Evolutionary conservation across 2,329 filamentous ascomycete species (phyloP), one percentile per base, ranked within the genome.

Genomic region (Fusarium sp.): DNA sequence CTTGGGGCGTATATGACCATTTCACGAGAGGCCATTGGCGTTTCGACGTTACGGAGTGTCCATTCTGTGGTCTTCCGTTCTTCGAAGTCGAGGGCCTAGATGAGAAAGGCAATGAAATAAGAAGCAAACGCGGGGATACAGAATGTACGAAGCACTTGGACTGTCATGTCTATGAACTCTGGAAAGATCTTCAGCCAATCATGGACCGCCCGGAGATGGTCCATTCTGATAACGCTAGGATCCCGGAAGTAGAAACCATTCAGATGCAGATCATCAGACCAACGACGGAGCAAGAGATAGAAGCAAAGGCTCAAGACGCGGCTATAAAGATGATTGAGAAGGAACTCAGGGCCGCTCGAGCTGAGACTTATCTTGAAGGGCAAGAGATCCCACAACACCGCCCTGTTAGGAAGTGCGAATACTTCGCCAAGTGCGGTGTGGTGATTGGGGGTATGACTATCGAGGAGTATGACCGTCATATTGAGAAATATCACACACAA

Each of bases 81-180:
- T 24, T 24, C 5, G 13, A 22, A 20, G 33, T 13, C 6, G 1
- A 13, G 0, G 33, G 39, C 6, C 33, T 18, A 5, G 41, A 48
- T 12, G 38, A 38, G 1, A 10, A 38, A 12, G 57, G 48, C 2
- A 18, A 41, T 7, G 14, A 16, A 6, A 15, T 31, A 7, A 8
- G 28, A 12, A 14, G n/a, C 7, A 11, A 18, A 5, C 30, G 44
- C 6, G 45, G 60, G 6, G 16, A 30, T 1, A 28, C 60, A 1
- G 69, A 75, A 8, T 68, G 72, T n/a, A 59, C 67, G 45, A 60
- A 64, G 45, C 75, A 77, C 45, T 36, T 75, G 22, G 75, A 77
- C 31, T 77, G 74, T 7, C 75, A 77, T 47, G 31, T 72, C 39
- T 65, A 75, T 16, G 6, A 45, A 2, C 75, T 77, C 12, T 77